These are phyloP conservation scores for Xylaria sp. DNA, from an alignment of 2,329 filamentous ascomycete genomes.

Conservation along the genomic window DNA sequence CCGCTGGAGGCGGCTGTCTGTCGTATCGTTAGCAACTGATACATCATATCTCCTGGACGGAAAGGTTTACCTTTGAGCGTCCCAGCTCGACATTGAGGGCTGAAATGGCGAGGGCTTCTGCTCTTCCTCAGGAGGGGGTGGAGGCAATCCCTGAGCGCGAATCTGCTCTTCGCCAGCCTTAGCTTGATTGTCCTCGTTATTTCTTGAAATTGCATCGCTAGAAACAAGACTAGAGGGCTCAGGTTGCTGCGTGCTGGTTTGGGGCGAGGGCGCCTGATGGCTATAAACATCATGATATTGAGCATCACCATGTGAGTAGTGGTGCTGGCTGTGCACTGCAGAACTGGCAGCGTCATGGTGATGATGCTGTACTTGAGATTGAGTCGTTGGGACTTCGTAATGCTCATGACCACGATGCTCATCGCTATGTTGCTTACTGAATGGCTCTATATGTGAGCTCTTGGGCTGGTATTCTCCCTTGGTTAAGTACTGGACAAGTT, in stretches of 20 bases:
- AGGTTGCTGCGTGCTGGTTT: constrained; percentile 40
- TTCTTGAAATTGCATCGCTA: constrained; percentile 46
- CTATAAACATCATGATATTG: constrained; percentile 33
- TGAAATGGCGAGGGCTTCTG: constrained; percentile 51
- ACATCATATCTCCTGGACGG: background rate
- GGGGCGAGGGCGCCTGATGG: constrained; percentile 39
- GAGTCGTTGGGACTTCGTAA: constrained; percentile 21
- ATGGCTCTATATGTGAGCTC: constrained; percentile 36
- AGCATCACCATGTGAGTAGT: constrained; percentile 26
- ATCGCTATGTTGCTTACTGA: constrained; percentile 50
- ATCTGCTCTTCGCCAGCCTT: constrained; percentile 58
- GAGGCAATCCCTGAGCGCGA: constrained; percentile 48
- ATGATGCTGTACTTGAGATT: constrained; percentile 36
- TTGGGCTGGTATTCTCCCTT: constrained; percentile 62
- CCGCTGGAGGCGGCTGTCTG: constrained; percentile 69
- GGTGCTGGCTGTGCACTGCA: constrained; percentile 25
- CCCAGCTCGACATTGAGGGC: constrained; percentile 56
- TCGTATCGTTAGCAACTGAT: constrained; percentile 34
- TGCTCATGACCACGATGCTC: constrained; percentile 42
- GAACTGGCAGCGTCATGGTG: constrained; percentile 32
- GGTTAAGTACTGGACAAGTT: constrained; percentile 63
- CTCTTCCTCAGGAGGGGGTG: constrained; percentile 52
- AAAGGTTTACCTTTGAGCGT: constrained; percentile 62
- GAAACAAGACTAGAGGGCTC: constrained; percentile 38
- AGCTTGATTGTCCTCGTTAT: constrained; percentile 60